Percentiles rank a stretch among this genome's conserved stretches.
Evolutionary conservation across 495 filamentous ascomycete species (phyloP).

Genomic region (Neurospora sp.): DNA sequence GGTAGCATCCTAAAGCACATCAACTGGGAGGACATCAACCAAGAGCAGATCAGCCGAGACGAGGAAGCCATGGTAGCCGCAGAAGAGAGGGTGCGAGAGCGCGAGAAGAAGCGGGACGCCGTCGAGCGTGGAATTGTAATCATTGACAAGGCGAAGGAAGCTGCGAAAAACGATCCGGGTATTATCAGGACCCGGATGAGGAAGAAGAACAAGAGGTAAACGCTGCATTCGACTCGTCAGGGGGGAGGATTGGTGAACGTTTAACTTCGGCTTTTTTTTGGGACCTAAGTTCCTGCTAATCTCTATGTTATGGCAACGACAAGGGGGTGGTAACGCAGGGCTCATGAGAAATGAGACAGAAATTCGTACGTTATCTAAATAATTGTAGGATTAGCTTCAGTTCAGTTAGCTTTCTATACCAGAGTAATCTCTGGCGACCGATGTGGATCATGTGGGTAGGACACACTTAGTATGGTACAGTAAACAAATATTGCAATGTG

Average conservation of each 20-base stretch:
- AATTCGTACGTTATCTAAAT: background rate
- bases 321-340: background rate
- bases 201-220: conserved; percentile 11
- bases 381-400: background rate
- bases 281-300: background rate
- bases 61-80: conserved; percentile 19
- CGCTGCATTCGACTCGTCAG: background rate
- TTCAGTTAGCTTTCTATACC: background rate
- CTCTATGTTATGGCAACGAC: background rate
- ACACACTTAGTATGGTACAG: background rate
- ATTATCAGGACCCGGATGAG: conserved; percentile 18
- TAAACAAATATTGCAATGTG: background rate
- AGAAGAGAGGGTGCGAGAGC: conserved; percentile 16
- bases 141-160: conserved; percentile 6
- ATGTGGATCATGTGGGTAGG: background rate
- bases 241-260: background rate
- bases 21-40: conserved; percentile 46
- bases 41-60: conserved; percentile 31
- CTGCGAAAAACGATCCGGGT: conserved; percentile 13
- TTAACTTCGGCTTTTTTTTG: background rate
- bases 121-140: conserved; percentile 3
- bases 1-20: conserved; percentile 44
- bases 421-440: background rate
- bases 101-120: conserved; percentile 16
- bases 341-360: background rate